phyloP scores from a whole-genome alignment of 106 monocot genomes.

The Platanthera zijinensis region DNA sequence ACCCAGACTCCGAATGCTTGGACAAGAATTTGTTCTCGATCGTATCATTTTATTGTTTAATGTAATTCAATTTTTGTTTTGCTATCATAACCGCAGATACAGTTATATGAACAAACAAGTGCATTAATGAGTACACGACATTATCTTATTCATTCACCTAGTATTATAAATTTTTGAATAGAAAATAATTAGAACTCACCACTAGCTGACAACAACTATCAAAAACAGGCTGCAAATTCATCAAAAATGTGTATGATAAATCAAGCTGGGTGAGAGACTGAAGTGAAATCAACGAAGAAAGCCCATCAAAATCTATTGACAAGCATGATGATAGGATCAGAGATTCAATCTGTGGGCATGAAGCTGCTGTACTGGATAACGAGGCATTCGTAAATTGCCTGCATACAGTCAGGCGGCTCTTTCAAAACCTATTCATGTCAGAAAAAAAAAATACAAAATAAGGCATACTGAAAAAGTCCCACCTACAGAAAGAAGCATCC shows the following conservation, averaged over 20 bases:
- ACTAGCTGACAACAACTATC: constrained; percentile 74
- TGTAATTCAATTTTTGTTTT: no score
- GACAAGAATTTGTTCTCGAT: no score
- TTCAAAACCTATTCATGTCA: constrained; percentile 1
- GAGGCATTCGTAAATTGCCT: constrained; percentile 83
- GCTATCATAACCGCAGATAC: not conserved
- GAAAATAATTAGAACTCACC: constrained; percentile 24
- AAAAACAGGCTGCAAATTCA: constrained; percentile 84
- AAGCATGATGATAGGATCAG: constrained; percentile 74
- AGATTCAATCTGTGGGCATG: constrained; percentile 60
- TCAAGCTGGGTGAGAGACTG: constrained; percentile 59
- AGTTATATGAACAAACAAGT: not conserved
- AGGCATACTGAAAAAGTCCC: not conserved
- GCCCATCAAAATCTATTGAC: constrained; percentile 57
- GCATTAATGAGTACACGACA: not conserved
- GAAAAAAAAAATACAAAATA: constrained; percentile 11
- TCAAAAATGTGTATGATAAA: constrained; percentile 94
- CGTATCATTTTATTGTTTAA: no score
- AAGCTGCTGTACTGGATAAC: constrained; percentile 48
- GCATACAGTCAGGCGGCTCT: constrained; percentile 6
- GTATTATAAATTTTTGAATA: not conserved
- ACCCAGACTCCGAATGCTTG: no score
- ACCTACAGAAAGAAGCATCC: constrained; percentile 92
- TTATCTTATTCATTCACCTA: not conserved
- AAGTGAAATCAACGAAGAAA: constrained; percentile 74